Conservation (phyloP, 169 alveolate species). For the Plasmodium fragile region DNA sequence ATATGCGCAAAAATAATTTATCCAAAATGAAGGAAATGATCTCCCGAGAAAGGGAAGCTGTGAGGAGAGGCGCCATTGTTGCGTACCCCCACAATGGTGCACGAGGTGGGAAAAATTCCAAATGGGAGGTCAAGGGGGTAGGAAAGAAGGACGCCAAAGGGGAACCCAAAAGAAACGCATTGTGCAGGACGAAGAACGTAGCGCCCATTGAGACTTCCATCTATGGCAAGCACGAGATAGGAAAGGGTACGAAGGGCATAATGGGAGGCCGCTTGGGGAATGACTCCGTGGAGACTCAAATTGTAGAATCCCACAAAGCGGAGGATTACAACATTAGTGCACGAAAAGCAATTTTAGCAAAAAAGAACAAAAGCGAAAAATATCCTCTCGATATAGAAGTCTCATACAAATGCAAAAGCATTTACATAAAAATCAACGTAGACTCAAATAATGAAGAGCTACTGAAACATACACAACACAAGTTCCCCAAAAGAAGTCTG, state of each 20-base stretch:
- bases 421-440: slow-evolving; percentile 63
- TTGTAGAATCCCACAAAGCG: neutral
- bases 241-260: slow-evolving; percentile 9
- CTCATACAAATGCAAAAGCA: slow-evolving; percentile 48
- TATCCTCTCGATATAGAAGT: slow-evolving; percentile 62
- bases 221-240: neutral
- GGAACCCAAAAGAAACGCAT: neutral
- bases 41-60: slow-evolving; percentile 3
- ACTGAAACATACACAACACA: slow-evolving; percentile 26
- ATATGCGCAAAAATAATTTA: neutral
- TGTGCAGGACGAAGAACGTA: slow-evolving; percentile 15
- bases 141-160: neutral
- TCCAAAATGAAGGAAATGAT: neutral
- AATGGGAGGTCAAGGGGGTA: neutral
- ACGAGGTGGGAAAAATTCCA: neutral
- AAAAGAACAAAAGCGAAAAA: slow-evolving; percentile 14
- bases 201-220: neutral
- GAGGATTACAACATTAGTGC: slow-evolving; percentile 30
- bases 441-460: slow-evolving; percentile 63
- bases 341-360: neutral
- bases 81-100: neutral
- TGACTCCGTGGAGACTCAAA: neutral
- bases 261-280: neutral
- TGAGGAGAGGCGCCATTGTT: neutral
- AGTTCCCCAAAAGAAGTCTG: slow-evolving; percentile 41